phyloP scores from a whole-genome alignment of 768 basidiomycete species.

The Boletus tomentosulus region DNA sequence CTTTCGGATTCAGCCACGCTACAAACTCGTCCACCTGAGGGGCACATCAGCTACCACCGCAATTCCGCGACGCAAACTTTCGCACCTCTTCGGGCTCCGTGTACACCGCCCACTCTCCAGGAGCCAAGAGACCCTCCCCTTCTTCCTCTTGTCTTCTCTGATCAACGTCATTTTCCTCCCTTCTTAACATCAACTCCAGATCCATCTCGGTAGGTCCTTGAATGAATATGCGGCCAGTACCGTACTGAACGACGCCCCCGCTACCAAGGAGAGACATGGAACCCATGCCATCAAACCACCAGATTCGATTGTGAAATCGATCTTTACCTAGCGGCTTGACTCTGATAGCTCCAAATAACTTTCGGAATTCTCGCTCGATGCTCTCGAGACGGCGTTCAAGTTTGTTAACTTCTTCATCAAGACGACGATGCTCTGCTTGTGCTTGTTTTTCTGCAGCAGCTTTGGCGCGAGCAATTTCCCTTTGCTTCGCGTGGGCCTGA shows the following conservation, averaged over 20 bases:
- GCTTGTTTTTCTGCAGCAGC: slow-evolving; percentile 79
- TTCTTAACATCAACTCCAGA: slow-evolving; percentile 59
- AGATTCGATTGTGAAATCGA: slow-evolving; percentile 90
- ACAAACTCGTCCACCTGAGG: slow-evolving; percentile 75
- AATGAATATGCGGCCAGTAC: slow-evolving; percentile 85
- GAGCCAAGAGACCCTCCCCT: slow-evolving; percentile 66
- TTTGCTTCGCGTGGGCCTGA: slow-evolving; percentile 65
- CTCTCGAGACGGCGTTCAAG: slow-evolving; percentile 75
- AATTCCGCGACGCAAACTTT: not conserved
- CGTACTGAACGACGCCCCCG: slow-evolving; percentile 77
- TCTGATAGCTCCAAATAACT: slow-evolving; percentile 78
- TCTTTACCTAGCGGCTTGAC: slow-evolving; percentile 89
- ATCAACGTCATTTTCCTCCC: slow-evolving; percentile 50
- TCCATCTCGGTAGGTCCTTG: slow-evolving; percentile 91
- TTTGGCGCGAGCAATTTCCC: slow-evolving; percentile 74
- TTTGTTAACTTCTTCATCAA: slow-evolving; percentile 86
- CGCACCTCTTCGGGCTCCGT: slow-evolving; percentile 81
- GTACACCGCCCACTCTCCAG: slow-evolving; percentile 90
- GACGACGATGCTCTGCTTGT: slow-evolving; percentile 73
- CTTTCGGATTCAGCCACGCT: slow-evolving; percentile 90
- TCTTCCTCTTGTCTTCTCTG: slow-evolving; percentile 72
- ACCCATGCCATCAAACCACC: slow-evolving; percentile 99
- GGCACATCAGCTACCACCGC: slow-evolving; percentile 7
- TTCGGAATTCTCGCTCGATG: slow-evolving; percentile 92
- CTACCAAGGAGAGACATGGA: slow-evolving; percentile 73